Conservation (phyloP, 2,329 filamentous ascomycete species). For the Phaeoacremonium minimum region DNA sequence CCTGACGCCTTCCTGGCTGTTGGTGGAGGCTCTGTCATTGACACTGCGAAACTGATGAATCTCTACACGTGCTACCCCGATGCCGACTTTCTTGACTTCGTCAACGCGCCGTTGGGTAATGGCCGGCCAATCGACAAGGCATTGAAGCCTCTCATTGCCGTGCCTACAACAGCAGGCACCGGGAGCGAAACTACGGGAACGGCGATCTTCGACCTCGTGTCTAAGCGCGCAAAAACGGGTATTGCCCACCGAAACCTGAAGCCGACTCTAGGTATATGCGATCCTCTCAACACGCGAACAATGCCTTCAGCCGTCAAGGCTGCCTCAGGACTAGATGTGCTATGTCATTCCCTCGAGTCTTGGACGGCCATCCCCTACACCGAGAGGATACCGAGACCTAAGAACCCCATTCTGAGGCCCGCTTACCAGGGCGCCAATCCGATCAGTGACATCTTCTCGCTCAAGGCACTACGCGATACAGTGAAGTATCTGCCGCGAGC, state of each 20-base stretch:
- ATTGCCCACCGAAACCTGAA: slow-evolving; percentile 95
- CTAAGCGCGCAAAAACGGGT: slow-evolving; percentile 88
- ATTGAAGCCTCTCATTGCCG: slow-evolving; percentile 72
- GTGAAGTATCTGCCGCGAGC: slow-evolving; percentile 90
- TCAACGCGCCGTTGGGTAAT: slow-evolving; percentile 89
- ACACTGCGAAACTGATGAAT: slow-evolving; percentile 98
- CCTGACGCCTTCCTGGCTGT: slow-evolving; percentile 93
- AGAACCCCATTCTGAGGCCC: slow-evolving; percentile 85
- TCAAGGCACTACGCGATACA: slow-evolving; percentile 77
- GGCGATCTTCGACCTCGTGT: slow-evolving; percentile 93
- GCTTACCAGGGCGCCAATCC: slow-evolving; percentile 97
- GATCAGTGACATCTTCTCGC: slow-evolving; percentile 94
- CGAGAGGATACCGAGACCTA: slow-evolving; percentile 76
- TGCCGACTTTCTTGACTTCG: slow-evolving; percentile 93
- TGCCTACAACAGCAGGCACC: slow-evolving; percentile 82
- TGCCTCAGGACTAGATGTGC: slow-evolving; percentile 85
- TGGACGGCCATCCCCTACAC: slow-evolving; percentile 97
- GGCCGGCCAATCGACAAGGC: slow-evolving; percentile 70
- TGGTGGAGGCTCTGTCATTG: slow-evolving; percentile 89
- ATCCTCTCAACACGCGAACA: slow-evolving; percentile 85
- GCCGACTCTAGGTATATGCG: slow-evolving; percentile 84
- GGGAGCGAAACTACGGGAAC: slow-evolving; percentile 95
- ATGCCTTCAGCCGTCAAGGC: slow-evolving; percentile 96
- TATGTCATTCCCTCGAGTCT: slow-evolving; percentile 92
- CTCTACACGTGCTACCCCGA: slow-evolving; percentile 88